phyloP scores from a whole-genome alignment of 208 protist species.

The Trypanosoma rangeli region DNA sequence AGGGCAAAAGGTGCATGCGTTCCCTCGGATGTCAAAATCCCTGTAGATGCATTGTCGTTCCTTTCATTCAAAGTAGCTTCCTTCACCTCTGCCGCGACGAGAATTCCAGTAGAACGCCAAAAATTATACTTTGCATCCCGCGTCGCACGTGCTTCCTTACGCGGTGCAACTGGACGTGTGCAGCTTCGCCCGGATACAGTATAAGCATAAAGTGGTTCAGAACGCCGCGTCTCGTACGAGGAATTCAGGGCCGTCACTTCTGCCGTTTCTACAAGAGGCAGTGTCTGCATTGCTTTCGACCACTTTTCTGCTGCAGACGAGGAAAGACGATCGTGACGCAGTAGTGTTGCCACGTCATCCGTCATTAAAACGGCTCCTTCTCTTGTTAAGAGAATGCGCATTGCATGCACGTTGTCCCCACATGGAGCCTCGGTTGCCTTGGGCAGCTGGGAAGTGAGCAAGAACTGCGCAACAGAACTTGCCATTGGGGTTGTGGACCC shows the following conservation, averaged over 20 bases:
- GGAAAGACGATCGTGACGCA: conserved; percentile 3
- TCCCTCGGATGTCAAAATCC: background rate
- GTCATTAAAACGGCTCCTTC: conserved; percentile 5
- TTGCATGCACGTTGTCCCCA: background rate
- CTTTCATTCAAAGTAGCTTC: background rate
- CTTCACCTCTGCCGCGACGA: conserved; percentile 13
- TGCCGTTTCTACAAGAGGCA: conserved; percentile 4
- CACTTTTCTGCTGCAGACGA: conserved; percentile 14
- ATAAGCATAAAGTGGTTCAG: conserved; percentile 1
- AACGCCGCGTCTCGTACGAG: background rate
- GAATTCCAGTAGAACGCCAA: conserved; percentile 17
- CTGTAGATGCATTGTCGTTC: background rate
- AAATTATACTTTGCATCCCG: conserved; percentile 16
- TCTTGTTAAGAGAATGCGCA: conserved; percentile 7
- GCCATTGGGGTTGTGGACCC: conserved; percentile 9
- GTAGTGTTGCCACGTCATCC: background rate
- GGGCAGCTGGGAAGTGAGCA: background rate
- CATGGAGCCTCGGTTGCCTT: background rate
- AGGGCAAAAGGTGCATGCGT: background rate
- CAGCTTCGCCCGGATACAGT: background rate
- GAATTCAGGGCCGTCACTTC: background rate
- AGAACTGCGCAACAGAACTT: conserved; percentile 10
- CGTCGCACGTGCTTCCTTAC: background rate
- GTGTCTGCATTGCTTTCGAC: conserved; percentile 6
- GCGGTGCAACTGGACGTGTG: background rate